Base-by-base conservation (phyloP, 768 basidiomycete species). In the Suillus plorans region DNA sequence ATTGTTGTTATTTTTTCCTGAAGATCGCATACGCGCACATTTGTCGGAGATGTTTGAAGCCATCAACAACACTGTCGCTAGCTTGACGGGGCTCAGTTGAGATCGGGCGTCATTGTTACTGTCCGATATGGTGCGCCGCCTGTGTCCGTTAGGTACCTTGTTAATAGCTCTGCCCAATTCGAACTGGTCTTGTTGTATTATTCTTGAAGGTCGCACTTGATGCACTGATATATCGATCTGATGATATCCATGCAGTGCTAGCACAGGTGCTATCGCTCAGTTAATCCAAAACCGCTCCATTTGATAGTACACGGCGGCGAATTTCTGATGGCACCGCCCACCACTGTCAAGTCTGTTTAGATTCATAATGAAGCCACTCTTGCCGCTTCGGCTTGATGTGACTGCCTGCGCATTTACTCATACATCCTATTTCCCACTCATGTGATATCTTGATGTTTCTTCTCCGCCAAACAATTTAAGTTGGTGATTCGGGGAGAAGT, bases 11-110 rank as follows among this genome's bases (percentile, higher is more conserved):
- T 59, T 59, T 63, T 56, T n/a, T 14, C n/a, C 34, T 49, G 41
- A 69, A 76, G 75, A 69, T 63, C 70, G 62, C 34, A 63, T 69
- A 5, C 68, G 75, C 4, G 62, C 36, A 10, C 72, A 69, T 14
- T 68, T 76, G 3, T 50, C 45, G 22, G 76, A 72, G 59, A 41
- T 77, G 67, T 69, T 77, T 65, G 63, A 68, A 0, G 71, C 72
- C 58, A 69, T 76, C 5, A 70, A 69, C 36, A 63, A 59, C 63
- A 76, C 76, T 50, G 66, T 68, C 55, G 76, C 71, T 41, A 63
- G 42, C 60, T 39, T 63, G 39, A 39, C 60, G 9, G 63, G 63
- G 13, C 39, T 60, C 41, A 25, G 22, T 56, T 41, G 58, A 57
- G 36, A 44, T 31, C 18, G 37, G 57, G 25, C 16, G 9, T 39